phyloP scores from a whole-genome alignment of 2,329 filamentous ascomycete species.

The Fusarium siculi region DNA sequence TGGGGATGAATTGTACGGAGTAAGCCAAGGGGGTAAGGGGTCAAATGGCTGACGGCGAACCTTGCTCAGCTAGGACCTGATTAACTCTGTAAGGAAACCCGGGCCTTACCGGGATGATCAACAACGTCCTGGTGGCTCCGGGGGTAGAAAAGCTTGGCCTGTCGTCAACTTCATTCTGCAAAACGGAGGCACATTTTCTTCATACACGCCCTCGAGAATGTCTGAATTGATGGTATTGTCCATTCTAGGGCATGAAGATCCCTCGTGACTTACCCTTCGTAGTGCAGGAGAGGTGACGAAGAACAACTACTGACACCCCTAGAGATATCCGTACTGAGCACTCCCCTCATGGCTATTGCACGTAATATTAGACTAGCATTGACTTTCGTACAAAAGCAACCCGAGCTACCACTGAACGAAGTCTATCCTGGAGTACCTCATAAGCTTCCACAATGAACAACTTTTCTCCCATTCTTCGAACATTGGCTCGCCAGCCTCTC shows the following conservation, averaged over 20 bases:
- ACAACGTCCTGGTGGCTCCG: constrained; percentile 34
- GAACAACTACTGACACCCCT: background rate
- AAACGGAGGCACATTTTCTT: background rate
- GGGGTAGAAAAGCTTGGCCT: background rate
- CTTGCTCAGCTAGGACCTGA: constrained; percentile 33
- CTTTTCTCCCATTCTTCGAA: constrained; percentile 36
- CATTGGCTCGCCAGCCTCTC: constrained; percentile 33
- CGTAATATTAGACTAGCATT: background rate
- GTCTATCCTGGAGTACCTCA: background rate
- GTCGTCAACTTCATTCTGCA: background rate
- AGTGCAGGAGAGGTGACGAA: constrained; percentile 16
- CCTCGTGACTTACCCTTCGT: constrained; percentile 7
- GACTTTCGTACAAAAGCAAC: constrained; percentile 20
- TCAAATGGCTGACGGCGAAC: constrained; percentile 24
- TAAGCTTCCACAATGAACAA: constrained; percentile 38
- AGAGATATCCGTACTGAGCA: background rate
- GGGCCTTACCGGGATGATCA: constrained; percentile 32
- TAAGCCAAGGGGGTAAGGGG: background rate
- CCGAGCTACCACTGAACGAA: background rate
- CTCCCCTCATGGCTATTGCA: background rate
- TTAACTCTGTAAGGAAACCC: constrained; percentile 40
- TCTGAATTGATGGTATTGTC: background rate
- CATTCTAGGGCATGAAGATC: background rate
- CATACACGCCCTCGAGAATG: background rate
- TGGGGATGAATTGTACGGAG: background rate